Conservation (phyloP, 2,329 filamentous ascomycete genomes). For the Fusarium sp. region DNA sequence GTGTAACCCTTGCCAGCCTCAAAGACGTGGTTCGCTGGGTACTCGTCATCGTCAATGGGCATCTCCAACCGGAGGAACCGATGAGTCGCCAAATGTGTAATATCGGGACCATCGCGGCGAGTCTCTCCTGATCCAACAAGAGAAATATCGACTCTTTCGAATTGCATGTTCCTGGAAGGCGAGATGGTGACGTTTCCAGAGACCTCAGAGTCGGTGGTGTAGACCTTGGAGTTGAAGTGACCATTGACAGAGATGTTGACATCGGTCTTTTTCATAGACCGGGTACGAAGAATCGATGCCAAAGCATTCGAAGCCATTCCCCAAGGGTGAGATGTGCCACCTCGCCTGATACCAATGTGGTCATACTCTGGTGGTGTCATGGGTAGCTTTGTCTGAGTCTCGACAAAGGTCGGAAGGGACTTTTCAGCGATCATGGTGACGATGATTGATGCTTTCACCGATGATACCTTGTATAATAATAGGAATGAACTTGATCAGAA, state of each 20-base stretch:
- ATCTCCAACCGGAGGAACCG: constrained; percentile 41
- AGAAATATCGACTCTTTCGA: constrained; percentile 31
- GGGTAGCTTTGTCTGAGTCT: constrained; percentile 28
- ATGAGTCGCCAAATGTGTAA: constrained; percentile 34
- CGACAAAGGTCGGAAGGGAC: constrained; percentile 18
- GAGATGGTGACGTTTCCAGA: constrained; percentile 36
- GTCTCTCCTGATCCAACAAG: constrained; percentile 35
- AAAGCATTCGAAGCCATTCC: constrained; percentile 18
- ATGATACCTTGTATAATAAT: neutral
- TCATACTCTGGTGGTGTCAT: constrained; percentile 31
- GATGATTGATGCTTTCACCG: neutral
- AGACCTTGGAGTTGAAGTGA: constrained; percentile 43
- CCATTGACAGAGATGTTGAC: constrained; percentile 28
- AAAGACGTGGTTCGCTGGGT: constrained; percentile 27
- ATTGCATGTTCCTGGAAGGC: constrained; percentile 27
- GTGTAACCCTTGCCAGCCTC: constrained; percentile 32
- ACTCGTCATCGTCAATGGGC: constrained; percentile 31
- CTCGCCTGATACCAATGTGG: constrained; percentile 26
- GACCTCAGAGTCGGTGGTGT: constrained; percentile 41
- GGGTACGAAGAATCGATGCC: constrained; percentile 16
- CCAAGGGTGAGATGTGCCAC: constrained; percentile 23
- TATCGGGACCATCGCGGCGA: constrained; percentile 38
- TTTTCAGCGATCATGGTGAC: constrained; percentile 25
- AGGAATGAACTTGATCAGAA: neutral
- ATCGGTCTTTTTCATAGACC: constrained; percentile 22